Evolutionary conservation across 2,329 filamentous ascomycete species (phyloP), one percentile per base, ranked within the genome.

Genomic region (Westerdykella aurantiaca): DNA sequence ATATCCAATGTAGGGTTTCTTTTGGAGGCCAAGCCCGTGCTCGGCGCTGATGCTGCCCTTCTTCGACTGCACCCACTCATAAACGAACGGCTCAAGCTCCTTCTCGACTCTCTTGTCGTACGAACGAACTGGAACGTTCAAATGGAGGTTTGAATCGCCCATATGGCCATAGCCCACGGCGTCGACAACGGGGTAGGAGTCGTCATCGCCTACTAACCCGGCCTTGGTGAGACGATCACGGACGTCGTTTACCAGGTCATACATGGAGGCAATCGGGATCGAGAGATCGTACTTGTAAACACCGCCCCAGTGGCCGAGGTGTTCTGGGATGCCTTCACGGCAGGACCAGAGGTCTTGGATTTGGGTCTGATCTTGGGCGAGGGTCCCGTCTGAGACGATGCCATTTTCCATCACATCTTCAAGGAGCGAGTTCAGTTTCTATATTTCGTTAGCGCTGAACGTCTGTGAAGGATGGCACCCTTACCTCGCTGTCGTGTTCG

Each of bases 241-340:
- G 17, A 83, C 85, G 56, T 97, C 93, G 52, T 93, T 86, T 23
- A 98, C 93, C 23, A 98, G 76, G 55, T 80, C 75, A 71, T 98
- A 98, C 59, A 98, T 81, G 54, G 95, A 84, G 11, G 79, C 70
- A 22, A 98, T 77, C 1, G 93, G 93, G 53, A 98, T 95, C 6
- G 93, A 97, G 25, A 98, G 77, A 63, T 98, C 93, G 67, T 98
- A 98, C 72, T 98, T 98, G 79, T 98, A 98, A 7, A 93, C 90
- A 37, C 90, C 93, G 46, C 93, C 94, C 70, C 86, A 88, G 67
- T 96, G 89, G 49, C 87, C 87, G 21, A 94, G 75, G 37, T 84
- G 83, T 72, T 98, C 93, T 0, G 90, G 84, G 55, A 98, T 88
- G 55, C 89, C 88, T 73, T 98, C 93, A 51, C 93, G 82, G 82